Evolutionary conservation across 495 filamentous ascomycete genomes (phyloP).

Genomic region (Evansstolkia leycettana): DNA sequence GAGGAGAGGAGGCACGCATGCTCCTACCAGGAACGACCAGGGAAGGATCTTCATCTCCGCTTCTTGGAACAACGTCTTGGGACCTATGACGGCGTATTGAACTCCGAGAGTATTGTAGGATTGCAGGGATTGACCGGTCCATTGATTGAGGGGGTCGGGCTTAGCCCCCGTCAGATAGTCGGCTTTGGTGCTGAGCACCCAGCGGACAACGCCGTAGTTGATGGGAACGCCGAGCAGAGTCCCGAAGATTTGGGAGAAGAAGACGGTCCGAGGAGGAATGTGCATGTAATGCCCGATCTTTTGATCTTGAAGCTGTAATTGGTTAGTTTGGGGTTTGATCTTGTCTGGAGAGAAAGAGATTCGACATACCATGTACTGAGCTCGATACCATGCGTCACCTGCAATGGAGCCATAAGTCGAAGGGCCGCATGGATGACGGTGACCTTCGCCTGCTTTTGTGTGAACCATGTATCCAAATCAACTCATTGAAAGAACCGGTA

Average conservation of each 20-base stretch:
- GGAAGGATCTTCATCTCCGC: conserved; percentile 37
- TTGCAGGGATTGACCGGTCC: conserved; percentile 39
- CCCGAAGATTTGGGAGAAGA: conserved; percentile 29
- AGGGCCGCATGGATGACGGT: conserved; percentile 40
- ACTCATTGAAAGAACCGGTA: conserved; percentile 42
- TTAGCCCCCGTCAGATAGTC: conserved; percentile 39
- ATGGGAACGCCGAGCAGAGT: conserved; percentile 30
- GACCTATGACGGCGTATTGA: conserved; percentile 45
- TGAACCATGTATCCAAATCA: conserved; percentile 45
- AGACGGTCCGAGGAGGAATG: conserved; percentile 28
- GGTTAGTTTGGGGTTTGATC: no score
- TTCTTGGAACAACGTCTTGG: conserved; percentile 37
- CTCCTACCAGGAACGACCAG: conserved; percentile 44
- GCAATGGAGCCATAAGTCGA: conserved; percentile 40
- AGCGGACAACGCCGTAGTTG: conserved; percentile 33
- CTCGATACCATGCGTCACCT: conserved; percentile 38
- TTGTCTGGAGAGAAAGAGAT: no score
- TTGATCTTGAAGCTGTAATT: conserved; percentile 34
- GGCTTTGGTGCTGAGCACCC: conserved; percentile 35
- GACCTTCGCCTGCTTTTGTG: conserved; percentile 19
- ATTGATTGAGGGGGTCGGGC: conserved; percentile 40
- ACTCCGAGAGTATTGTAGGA: conserved; percentile 36
- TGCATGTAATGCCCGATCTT: conserved; percentile 39
- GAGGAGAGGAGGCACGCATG: conserved; percentile 31
- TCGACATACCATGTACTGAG: conserved; percentile 39